Conservation (phyloP, 2,329 filamentous ascomycete genomes). For the Alternaria panax region DNA sequence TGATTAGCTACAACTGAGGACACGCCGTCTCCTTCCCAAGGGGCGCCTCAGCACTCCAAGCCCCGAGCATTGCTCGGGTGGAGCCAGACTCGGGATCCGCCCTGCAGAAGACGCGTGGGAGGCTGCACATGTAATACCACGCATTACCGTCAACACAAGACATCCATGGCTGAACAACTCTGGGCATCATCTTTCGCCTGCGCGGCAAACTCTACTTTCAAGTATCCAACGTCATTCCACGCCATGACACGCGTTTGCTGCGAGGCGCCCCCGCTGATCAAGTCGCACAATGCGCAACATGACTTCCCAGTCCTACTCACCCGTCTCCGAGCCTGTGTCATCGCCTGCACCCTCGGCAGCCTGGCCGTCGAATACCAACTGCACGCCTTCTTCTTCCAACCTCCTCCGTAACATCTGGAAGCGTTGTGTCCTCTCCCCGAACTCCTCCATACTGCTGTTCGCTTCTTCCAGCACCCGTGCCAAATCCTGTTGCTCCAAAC, state of each 20-base stretch:
- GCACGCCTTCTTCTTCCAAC: conserved; percentile 36
- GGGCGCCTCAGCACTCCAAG: background rate
- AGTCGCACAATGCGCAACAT: background rate
- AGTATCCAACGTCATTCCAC: background rate
- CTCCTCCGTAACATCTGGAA: conserved; percentile 27
- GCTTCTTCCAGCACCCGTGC: conserved; percentile 27
- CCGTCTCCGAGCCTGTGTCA: conserved; percentile 20
- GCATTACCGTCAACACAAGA: conserved; percentile 8
- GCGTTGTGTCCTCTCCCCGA: conserved; percentile 35
- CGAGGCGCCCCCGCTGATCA: background rate
- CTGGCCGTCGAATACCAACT: conserved; percentile 35
- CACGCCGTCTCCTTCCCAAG: background rate
- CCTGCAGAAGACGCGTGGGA: conserved; percentile 8
- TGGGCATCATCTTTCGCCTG: conserved; percentile 7
- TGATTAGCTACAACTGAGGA: background rate
- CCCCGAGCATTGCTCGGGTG: background rate
- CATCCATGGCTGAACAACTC: background rate
- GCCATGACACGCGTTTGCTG: background rate
- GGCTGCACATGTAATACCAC: conserved; percentile 9
- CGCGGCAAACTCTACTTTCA: conserved; percentile 2
- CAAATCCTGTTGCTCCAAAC: conserved; percentile 29
- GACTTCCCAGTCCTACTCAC: conserved; percentile 11
- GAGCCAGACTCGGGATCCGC: background rate
- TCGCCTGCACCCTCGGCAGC: conserved; percentile 1
- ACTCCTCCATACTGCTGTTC: conserved; percentile 37